Base-by-base conservation (phyloP, 2,329 filamentous ascomycete species). In the Chlorencoelia australis region DNA sequence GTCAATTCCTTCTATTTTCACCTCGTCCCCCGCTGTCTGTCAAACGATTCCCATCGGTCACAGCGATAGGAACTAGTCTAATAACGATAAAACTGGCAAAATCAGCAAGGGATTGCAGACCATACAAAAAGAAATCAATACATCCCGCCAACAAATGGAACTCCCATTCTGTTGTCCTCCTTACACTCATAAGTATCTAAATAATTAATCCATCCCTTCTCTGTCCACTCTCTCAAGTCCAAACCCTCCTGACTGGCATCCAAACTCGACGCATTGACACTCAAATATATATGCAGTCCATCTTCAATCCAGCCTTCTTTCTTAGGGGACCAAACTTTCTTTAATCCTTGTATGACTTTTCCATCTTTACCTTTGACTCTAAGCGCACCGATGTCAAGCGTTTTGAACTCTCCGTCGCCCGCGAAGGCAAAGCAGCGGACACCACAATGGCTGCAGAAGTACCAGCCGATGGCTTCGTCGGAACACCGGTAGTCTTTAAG, bases 391-490 rank as follows among this genome's bases (percentile, higher is more conserved):
- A 43, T 30, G 18, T 46, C 33, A 5, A 43, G 43, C 21, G 43
- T 40, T 13, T 35, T 36, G 5, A 35, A 31, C 41, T 61, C 60
- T 2, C 57, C 54, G 19, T 57, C 43, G 0, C 62, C 62, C 30
- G 44, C 40, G 10, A 65, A 52, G 4, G 54, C 59, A 47, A 71
- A 65, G 36, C 62, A 62, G 3, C 64, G 50, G 9, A 63, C 60
- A 0, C 62, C 66, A 41, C 68, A 71, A 0, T 41, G 60, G 33
- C 57, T 60, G 51, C 67, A 71, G 42, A 67, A 71, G 40, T 64
- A 61, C 53, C 61, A 69, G 35, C 61, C 59, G 5, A 54, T 46
- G 4, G 36, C 41, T 30, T 53, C 49, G 2, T 48, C 36, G 36
- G 51, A 49, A 37, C 57, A 59, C 4, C 49, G 53, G 39, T 69